Percentiles rank a stretch among this genome's conserved stretches.
Conservation (phyloP, 495 filamentous ascomycete species). For the Aspergillus incahuasiensis region DNA sequence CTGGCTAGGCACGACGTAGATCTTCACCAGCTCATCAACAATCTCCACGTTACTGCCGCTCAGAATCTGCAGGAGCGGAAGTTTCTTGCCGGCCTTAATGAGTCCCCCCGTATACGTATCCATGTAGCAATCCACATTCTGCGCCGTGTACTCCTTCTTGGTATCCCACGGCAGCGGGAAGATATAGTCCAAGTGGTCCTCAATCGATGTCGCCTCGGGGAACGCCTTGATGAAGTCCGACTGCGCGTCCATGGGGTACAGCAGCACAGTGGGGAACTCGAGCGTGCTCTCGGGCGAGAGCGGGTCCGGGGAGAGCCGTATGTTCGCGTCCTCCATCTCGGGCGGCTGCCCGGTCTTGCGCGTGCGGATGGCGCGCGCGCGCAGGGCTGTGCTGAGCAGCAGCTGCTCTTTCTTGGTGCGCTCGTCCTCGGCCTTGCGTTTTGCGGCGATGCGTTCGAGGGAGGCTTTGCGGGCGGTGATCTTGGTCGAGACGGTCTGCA, state of each 20-base stretch:
- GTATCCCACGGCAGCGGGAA: conserved; percentile 82
- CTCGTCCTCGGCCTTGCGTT: conserved; percentile 46
- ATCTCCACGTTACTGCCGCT: conserved; percentile 76
- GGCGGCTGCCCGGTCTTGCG: conserved; percentile 66
- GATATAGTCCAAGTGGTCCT: conserved; percentile 72
- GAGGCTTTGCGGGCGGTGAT: conserved; percentile 47
- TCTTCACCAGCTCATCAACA: conserved; percentile 75
- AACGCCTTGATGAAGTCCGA: conserved; percentile 88
- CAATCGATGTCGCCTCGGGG: conserved; percentile 63
- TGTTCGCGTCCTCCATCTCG: conserved; percentile 73
- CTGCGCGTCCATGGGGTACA: conserved; percentile 77
- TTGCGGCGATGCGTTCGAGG: conserved; percentile 34
- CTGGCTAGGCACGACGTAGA: conserved; percentile 71
- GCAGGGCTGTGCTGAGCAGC: conserved; percentile 65
- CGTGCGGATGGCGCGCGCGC: conserved; percentile 63
- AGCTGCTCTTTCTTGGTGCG: conserved; percentile 49
- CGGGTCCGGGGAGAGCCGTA: conserved; percentile 66
- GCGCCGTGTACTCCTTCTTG: conserved; percentile 56
- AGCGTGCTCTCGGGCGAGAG: conserved; percentile 65
- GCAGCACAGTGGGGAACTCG: conserved; percentile 70
- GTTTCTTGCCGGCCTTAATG: conserved; percentile 84
- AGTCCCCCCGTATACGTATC: conserved; percentile 77
- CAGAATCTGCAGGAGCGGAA: conserved; percentile 68
- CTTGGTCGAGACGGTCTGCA: conserved; percentile 49
- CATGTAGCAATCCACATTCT: conserved; percentile 80